Base-by-base conservation (phyloP, 768 basidiomycete genomes). In the Boletellus ananas region DNA sequence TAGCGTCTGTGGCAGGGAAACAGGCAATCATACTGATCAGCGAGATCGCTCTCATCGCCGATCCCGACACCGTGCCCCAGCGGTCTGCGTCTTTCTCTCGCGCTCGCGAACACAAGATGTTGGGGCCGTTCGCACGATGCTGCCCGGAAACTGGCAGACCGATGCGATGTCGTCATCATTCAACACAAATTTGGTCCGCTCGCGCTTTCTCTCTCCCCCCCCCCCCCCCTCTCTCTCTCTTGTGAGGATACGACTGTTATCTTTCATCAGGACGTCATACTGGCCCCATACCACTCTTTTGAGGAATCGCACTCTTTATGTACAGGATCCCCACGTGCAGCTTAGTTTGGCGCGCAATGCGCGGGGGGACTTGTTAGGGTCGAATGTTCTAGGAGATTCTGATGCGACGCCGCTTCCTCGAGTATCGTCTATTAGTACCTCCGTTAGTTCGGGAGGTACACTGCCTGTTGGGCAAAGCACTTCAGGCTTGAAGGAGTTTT, bases 291-390 rank as follows among this genome's bases (percentile, higher is more conserved):
- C n/a, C n/a, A n/a, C n/a, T n/a, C n/a, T n/a, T 94, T 94, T 61
- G 91, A 95, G 89, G 88, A 21, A 89, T 94, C 55, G 82, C 92
- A n/a, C 84, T 88, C 65, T 95, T 94, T 67, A 94, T 92, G 5
- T 81, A 84, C n/a, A 77, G 90, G 31, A 90, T 94, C 70, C 91
- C 94, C 70, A 82, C 78, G n/a, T n/a, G n/a, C 58, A 90, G 90
- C 37, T 88, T 87, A 0, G 78, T 90, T 70, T 80, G 81, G 14
- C 83, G 81, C 60, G 82, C 87, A 0, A 90, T n/a, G 90, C 52
- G 71, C 72, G 62, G 87, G 88, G 80, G 79, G 69, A 77, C 81
- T 53, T 84, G 82, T 83, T 81, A 14, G 83, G 84, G 64, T 67
- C 72, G 10, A 80, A 83, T 63, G 82, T 84, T 52, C 81, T 79